phyloP scores from a whole-genome alignment of 371 early-diverging fungal species.

The Catenaria anguillulae region DNA sequence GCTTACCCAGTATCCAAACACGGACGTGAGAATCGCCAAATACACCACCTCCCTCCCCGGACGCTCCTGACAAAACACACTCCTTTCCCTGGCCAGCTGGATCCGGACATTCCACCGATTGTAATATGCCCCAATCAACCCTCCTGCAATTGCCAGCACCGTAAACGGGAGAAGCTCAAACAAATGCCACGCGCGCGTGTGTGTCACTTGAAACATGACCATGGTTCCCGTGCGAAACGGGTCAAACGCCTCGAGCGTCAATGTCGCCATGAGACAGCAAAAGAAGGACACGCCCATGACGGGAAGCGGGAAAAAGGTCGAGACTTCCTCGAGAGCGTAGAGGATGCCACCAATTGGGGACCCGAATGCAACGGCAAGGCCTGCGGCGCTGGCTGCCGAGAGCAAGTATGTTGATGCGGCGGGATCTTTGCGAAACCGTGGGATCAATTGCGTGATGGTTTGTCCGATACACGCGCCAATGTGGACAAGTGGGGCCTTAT shows the following conservation, averaged over 20 bases:
- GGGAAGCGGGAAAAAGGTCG: constrained; percentile 77
- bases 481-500: constrained; percentile 39
- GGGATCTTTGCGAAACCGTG: constrained; percentile 14
- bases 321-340: constrained; percentile 75
- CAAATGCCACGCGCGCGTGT: constrained; percentile 57
- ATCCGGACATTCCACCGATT: constrained; percentile 52
- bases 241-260: constrained; percentile 40
- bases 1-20: constrained; percentile 53
- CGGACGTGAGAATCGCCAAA: constrained; percentile 56
- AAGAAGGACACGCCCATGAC: constrained; percentile 84
- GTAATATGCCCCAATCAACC: too few species aligned
- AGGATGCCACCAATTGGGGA: constrained; percentile 86
- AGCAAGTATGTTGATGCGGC: constrained; percentile 56
- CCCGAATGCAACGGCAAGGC: constrained; percentile 83
- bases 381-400: constrained; percentile 76
- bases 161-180: constrained; percentile 75
- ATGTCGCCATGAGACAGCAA: constrained; percentile 66
- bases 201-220: constrained; percentile 76
- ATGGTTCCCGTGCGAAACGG: constrained; percentile 82
- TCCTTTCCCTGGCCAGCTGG: constrained; percentile 24
- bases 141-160: constrained; percentile 66
- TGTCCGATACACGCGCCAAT: constrained; percentile 26
- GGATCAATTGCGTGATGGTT: constrained; percentile 19
- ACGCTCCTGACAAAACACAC: constrained; percentile 27
- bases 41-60: constrained; percentile 52